Evolutionary conservation across 169 alveolate species (phyloP).

Genomic region (Neospora caninum): DNA sequence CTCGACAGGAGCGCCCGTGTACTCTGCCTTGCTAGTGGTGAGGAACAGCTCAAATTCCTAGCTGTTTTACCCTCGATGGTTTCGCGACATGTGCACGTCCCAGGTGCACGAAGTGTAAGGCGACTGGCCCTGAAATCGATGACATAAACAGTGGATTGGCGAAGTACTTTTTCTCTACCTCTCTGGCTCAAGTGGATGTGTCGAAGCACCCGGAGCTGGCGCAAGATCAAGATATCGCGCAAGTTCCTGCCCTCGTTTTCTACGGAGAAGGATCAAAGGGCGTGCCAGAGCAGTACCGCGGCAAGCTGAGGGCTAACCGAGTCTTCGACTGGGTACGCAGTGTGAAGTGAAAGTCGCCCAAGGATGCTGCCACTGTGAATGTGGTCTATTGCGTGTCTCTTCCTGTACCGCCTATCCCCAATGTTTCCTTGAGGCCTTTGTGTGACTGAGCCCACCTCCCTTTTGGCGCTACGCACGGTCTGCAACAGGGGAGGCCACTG

Average conservation of each 20-base stretch:
- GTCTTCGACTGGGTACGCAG: not conserved
- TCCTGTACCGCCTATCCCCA: not conserved
- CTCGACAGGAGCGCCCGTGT: too few relatives aligned
- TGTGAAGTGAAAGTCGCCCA: not conserved
- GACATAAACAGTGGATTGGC: not conserved
- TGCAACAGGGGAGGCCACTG: too few relatives aligned
- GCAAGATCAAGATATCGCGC: not conserved
- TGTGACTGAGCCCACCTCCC: too few relatives aligned
- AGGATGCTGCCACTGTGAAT: not conserved
- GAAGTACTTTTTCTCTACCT: not conserved
- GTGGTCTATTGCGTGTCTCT: not conserved
- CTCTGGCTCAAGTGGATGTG: slow-evolving; percentile 17
- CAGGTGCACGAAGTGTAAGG: slow-evolving; percentile 16
- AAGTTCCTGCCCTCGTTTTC: not conserved
- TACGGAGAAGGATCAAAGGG: slow-evolving; percentile 1
- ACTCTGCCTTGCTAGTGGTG: too few relatives aligned
- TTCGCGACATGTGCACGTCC: not conserved
- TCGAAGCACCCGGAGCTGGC: not conserved
- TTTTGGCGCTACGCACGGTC: too few relatives aligned
- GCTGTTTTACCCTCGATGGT: too few relatives aligned
- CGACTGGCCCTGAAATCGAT: not conserved
- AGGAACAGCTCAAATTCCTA: too few relatives aligned
- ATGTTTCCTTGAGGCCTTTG: too few relatives aligned
- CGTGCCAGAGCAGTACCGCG: not conserved
- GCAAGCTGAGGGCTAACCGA: not conserved